Percentiles rank a stretch among this genome's conserved stretches.
phyloP scores from a whole-genome alignment of 1,139 yeast species.

The Yamadazyma dushanensis region DNA sequence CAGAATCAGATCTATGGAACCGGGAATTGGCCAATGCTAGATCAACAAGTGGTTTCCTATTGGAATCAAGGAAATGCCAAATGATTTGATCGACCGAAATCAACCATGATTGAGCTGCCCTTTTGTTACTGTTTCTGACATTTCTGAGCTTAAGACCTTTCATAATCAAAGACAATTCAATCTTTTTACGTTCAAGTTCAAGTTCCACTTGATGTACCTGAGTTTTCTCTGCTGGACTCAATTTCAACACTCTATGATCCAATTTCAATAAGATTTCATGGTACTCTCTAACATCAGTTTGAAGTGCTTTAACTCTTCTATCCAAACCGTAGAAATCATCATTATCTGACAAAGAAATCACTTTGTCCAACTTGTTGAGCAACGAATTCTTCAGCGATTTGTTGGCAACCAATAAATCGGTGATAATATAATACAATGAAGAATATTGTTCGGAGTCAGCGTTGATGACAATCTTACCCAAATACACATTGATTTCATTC shows the following conservation, averaged over 20 bases:
- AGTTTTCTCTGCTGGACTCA: constrained; percentile 25
- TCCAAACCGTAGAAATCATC: constrained; percentile 60
- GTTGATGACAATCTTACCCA: constrained; percentile 67
- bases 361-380: constrained; percentile 61
- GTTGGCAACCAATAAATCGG: constrained; percentile 64
- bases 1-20: constrained; percentile 58
- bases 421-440: constrained; percentile 60
- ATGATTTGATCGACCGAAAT: constrained; percentile 63
- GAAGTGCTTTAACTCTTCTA: constrained; percentile 53
- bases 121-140: constrained; percentile 26
- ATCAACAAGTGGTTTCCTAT: constrained; percentile 67
- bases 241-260: constrained; percentile 26
- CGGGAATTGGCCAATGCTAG: constrained; percentile 64
- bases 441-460: constrained; percentile 77
- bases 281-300: constrained; percentile 50
- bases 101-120: constrained; percentile 33
- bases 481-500: constrained; percentile 48
- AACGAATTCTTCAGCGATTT: constrained; percentile 62
- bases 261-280: constrained; percentile 47
- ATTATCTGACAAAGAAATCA: constrained; percentile 68
- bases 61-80: constrained; percentile 66
- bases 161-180: constrained; percentile 67
- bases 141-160: constrained; percentile 61
- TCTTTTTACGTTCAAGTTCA: constrained; percentile 54
- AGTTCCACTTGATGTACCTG: constrained; percentile 46